Evolutionary conservation across 208 protist genomes (phyloP).

Genomic region (Acanthamoeba triangularis): DNA sequence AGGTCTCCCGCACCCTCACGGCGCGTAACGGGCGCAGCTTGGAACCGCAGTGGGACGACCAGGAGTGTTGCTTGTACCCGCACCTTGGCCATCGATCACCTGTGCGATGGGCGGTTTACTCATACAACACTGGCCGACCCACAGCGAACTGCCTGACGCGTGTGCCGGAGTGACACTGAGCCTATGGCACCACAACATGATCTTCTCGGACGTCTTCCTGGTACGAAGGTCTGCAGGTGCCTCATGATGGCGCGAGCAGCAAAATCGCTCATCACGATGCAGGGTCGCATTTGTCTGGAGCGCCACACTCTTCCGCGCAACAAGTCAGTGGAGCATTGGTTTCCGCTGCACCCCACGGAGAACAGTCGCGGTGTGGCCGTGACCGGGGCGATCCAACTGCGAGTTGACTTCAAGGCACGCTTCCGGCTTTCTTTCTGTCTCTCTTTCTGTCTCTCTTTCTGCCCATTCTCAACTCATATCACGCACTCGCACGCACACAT

Average conservation of each 20-base stretch:
- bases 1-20: background rate
- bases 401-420: constrained; percentile 25
- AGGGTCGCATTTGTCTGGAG: constrained; percentile 11
- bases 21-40: background rate
- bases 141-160: background rate
- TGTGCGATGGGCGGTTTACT: background rate
- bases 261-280: background rate
- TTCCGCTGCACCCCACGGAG: background rate
- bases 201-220: constrained; percentile 8
- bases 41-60: constrained; percentile 6
- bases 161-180: constrained; percentile 20
- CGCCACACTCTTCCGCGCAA: constrained; percentile 14
- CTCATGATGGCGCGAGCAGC: background rate
- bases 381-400: background rate
- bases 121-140: background rate
- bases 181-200: background rate
- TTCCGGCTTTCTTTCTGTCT: background rate
- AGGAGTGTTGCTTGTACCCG: constrained; percentile 14
- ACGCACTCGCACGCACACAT: too few species aligned
- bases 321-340: constrained; percentile 28
- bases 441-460: too few species aligned
- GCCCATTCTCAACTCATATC: too few species aligned
- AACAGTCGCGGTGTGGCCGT: background rate
- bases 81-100: background rate
- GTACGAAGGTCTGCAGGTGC: background rate